Conservation (phyloP, 1,139 yeast species). For the Taphrina confusa region DNA sequence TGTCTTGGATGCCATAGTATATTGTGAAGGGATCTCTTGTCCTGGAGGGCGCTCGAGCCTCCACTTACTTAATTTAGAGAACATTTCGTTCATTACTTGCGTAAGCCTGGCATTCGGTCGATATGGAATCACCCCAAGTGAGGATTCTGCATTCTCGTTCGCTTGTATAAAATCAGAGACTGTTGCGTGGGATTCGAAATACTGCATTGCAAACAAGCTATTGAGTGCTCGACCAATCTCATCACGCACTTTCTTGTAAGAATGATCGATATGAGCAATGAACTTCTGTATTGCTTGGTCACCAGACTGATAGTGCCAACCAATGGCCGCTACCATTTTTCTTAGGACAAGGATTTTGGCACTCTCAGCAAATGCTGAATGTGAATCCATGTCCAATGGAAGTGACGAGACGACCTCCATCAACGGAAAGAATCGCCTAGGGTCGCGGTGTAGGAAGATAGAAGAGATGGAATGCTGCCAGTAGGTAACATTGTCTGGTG, state of each 20-base stretch:
- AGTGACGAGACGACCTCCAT: slow-evolving; percentile 54
- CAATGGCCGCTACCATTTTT: slow-evolving; percentile 57
- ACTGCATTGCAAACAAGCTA: slow-evolving; percentile 57
- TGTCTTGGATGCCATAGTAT: slow-evolving; percentile 41
- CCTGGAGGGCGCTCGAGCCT: slow-evolving; percentile 43
- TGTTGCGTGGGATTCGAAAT: slow-evolving; percentile 54
- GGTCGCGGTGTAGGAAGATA: slow-evolving; percentile 50
- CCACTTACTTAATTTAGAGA: slow-evolving; percentile 53
- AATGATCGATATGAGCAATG: slow-evolving; percentile 51
- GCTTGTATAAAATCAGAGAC: slow-evolving; percentile 52
- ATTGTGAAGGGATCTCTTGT: slow-evolving; percentile 39
- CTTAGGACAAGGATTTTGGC: slow-evolving; percentile 62
- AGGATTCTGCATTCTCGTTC: slow-evolving; percentile 42
- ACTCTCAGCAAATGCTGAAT: slow-evolving; percentile 69
- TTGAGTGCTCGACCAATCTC: slow-evolving; percentile 69
- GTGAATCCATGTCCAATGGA: slow-evolving; percentile 56
- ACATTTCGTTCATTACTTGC: slow-evolving; percentile 47
- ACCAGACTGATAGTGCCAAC: slow-evolving; percentile 57
- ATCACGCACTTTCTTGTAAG: slow-evolving; percentile 56
- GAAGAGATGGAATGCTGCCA: slow-evolving; percentile 78
- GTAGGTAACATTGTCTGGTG: slow-evolving; percentile 72
- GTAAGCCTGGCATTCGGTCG: slow-evolving; percentile 41
- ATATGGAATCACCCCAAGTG: slow-evolving; percentile 40
- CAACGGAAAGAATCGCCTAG: slow-evolving; percentile 64
- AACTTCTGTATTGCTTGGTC: slow-evolving; percentile 51